Conservation (phyloP, 1,284 basidiomycete species). For the Grifola frondosa region DNA sequence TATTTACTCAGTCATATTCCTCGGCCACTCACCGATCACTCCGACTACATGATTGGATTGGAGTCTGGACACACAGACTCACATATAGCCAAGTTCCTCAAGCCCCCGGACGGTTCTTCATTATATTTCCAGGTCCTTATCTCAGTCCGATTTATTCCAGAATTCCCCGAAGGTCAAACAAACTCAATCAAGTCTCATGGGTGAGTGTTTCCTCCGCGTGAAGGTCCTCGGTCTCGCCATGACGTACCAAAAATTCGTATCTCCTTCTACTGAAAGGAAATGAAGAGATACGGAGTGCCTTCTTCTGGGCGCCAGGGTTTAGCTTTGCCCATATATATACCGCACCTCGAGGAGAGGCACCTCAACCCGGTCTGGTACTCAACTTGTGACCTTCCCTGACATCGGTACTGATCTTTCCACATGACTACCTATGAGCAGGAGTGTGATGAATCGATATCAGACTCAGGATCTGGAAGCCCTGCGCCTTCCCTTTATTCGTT, state of each 20-base stretch:
- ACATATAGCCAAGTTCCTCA: no score
- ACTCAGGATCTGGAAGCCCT: conserved; percentile 26
- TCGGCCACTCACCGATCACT: no score
- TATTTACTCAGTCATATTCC: no score
- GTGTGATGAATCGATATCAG: conserved; percentile 9
- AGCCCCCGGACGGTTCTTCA: background rate
- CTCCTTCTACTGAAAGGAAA: conserved; percentile 7
- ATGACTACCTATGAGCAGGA: conserved; percentile 17
- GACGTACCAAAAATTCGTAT: conserved; percentile 14
- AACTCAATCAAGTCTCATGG: conserved; percentile 19
- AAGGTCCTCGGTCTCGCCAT: conserved; percentile 10
- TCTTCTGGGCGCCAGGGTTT: conserved; percentile 11
- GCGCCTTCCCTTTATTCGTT: conserved; percentile 36
- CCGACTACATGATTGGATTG: no score
- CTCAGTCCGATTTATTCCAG: conserved; percentile 10
- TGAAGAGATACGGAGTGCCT: conserved; percentile 9
- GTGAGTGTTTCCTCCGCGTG: conserved; percentile 11
- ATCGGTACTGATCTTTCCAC: conserved; percentile 4
- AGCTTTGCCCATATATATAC: conserved; percentile 14
- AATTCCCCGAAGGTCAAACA: conserved; percentile 10
- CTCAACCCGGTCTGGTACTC: conserved; percentile 12
- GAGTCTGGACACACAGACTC: no score
- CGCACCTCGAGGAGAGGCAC: conserved; percentile 9
- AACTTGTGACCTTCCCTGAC: conserved; percentile 1
- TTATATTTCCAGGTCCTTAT: conserved; percentile 11